phyloP scores from a whole-genome alignment of 116 monocot genomes.

The Cymodocea nodosa region DNA sequence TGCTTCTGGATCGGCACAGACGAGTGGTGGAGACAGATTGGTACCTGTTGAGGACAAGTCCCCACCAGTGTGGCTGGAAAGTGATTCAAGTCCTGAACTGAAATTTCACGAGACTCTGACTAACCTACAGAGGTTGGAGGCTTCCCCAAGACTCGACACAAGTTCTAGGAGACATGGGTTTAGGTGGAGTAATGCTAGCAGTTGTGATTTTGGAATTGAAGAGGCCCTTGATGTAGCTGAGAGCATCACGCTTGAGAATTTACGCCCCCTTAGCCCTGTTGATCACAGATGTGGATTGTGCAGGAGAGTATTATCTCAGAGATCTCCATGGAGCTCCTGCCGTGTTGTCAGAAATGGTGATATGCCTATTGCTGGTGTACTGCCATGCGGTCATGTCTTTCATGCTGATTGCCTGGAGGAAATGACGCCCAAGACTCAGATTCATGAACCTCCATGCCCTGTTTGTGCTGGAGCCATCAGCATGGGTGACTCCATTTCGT shows the following conservation, averaged over 20 bases:
- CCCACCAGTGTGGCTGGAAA: conserved; percentile 25
- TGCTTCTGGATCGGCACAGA: conserved; percentile 17
- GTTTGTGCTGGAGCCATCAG: conserved; percentile 28
- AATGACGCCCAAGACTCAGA: conserved; percentile 46
- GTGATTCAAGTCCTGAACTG: conserved; percentile 38
- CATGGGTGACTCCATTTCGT: conserved; percentile 25
- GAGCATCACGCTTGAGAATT: conserved; percentile 21
- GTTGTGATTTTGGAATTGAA: conserved; percentile 53
- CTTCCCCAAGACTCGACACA: conserved; percentile 34
- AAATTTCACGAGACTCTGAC: conserved; percentile 43
- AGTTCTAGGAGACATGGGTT: conserved; percentile 60
- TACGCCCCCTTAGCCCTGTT: conserved; percentile 15
- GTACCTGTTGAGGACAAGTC: conserved; percentile 17
- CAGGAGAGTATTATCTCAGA: conserved; percentile 51
- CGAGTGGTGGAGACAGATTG: conserved; percentile 20
- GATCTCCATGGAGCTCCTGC: conserved; percentile 70
- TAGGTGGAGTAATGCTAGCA: conserved; percentile 70
- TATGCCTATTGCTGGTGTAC: conserved; percentile 51
- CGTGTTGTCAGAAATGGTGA: conserved; percentile 33
- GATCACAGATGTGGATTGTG: conserved; percentile 61
- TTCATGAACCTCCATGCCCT: conserved; percentile 73
- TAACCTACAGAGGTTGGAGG: conserved; percentile 40
- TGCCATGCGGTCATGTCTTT: conserved; percentile 69
- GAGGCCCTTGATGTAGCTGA: conserved; percentile 41
- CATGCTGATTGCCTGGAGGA: conserved; percentile 92